These are phyloP conservation scores for Rosa rugosa DNA, from an alignment of 306 rosid species.

Conservation along the genomic window DNA sequence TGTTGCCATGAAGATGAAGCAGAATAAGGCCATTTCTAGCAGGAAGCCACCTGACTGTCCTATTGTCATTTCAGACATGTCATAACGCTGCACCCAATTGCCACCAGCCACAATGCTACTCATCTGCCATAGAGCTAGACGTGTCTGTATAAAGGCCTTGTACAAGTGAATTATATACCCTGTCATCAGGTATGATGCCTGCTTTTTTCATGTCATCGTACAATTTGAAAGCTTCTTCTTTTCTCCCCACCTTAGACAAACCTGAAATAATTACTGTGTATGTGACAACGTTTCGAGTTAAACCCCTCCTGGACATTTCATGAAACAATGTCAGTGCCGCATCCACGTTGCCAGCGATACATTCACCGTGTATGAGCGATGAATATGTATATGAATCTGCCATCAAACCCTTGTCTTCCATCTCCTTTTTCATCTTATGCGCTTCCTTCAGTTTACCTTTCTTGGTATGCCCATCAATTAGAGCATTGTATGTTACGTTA, in stretches of 20 bases:
- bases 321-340: constrained; percentile 53
- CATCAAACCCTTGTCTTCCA: constrained; percentile 54
- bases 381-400: constrained; percentile 75
- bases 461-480: constrained; percentile 66
- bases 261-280: constrained; percentile 72
- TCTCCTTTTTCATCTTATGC: constrained; percentile 46
- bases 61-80: too few species aligned
- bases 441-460: constrained; percentile 65
- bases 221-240: constrained; percentile 68
- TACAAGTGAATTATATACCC: constrained; percentile 63
- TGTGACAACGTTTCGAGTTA: constrained; percentile 48
- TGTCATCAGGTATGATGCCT: constrained; percentile 73
- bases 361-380: constrained; percentile 74
- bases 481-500: constrained; percentile 59
- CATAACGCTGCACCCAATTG: too few species aligned
- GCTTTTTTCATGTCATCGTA: constrained; percentile 67
- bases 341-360: constrained; percentile 62
- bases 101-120: neutral
- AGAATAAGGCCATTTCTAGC: too few species aligned
- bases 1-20: too few species aligned
- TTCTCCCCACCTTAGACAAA: constrained; percentile 76
- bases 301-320: constrained; percentile 60
- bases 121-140: constrained; percentile 10
- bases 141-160: constrained; percentile 52
- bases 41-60: too few species aligned